Evolutionary conservation across 1,284 basidiomycete genomes (phyloP).

Genomic region (Flammula alnicola): DNA sequence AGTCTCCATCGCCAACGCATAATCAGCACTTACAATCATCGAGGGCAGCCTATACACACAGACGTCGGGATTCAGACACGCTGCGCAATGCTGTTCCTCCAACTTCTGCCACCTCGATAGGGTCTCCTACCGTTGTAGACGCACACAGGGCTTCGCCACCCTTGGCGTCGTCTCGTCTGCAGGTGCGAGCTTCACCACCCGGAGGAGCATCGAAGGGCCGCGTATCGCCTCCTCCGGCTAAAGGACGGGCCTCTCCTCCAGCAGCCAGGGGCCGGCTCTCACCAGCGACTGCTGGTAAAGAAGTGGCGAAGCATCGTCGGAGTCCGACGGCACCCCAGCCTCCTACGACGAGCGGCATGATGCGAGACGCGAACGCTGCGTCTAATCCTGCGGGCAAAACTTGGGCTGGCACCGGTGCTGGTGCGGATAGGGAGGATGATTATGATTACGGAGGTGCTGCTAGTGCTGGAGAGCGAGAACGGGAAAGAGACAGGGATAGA

Average conservation of each 20-base stretch:
- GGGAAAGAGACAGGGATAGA: constrained; percentile 37
- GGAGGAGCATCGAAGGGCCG: constrained; percentile 27
- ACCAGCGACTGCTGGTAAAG: constrained; percentile 30
- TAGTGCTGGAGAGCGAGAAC: constrained; percentile 34
- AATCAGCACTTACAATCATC: constrained; percentile 35
- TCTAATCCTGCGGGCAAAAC: constrained; percentile 41
- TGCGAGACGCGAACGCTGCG: constrained; percentile 26
- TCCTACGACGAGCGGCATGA: constrained; percentile 46
- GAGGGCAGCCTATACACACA: constrained; percentile 45
- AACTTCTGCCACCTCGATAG: constrained; percentile 23
- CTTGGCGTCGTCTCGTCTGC: constrained; percentile 20
- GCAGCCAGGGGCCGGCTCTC: constrained; percentile 31
- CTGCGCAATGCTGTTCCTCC: constrained; percentile 49
- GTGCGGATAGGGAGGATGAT: constrained; percentile 37
- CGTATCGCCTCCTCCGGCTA: constrained; percentile 34
- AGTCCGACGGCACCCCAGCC: constrained; percentile 69
- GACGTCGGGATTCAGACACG: constrained; percentile 75
- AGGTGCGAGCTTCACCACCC: constrained; percentile 26
- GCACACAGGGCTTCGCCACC: constrained; percentile 25
- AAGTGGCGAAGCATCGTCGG: constrained; percentile 48
- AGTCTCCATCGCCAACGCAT: constrained; percentile 61
- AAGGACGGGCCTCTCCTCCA: constrained; percentile 29
- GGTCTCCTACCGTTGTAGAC: constrained; percentile 41
- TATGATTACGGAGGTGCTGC: constrained; percentile 36
- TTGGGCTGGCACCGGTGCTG: constrained; percentile 58